Evolutionary conservation across 345 rosid species (phyloP).

Genomic region (Boechera divaricarpa): DNA sequence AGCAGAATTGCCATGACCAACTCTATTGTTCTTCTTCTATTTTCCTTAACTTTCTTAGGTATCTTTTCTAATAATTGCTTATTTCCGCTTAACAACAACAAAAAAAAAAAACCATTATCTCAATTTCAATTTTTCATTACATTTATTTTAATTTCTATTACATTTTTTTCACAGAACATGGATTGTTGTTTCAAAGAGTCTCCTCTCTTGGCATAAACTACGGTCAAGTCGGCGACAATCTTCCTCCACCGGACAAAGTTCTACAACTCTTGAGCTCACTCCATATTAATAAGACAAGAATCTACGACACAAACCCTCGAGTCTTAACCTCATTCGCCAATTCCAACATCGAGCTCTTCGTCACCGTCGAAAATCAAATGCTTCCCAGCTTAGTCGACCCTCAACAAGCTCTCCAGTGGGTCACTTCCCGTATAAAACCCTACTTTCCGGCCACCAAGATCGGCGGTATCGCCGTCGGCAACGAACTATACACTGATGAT

Average conservation of each 20-base stretch:
- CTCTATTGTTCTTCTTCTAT: conserved; percentile 47
- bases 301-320: conserved; percentile 89
- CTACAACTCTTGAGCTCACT: conserved; percentile 67
- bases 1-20: conserved; percentile 43
- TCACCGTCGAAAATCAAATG: conserved; percentile 82
- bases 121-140: background rate
- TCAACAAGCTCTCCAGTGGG: conserved; percentile 87
- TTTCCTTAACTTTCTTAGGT: conserved; percentile 58
- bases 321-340: conserved; percentile 74
- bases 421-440: conserved; percentile 67
- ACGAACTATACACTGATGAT: conserved; percentile 66
- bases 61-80: conserved; percentile 8
- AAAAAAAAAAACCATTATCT: background rate
- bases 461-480: conserved; percentile 77
- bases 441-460: conserved; percentile 70
- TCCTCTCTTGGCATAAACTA: conserved; percentile 81
- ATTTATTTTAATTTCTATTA: background rate
- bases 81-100: background rate
- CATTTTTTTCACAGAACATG: conserved; percentile 48
- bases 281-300: conserved; percentile 69
- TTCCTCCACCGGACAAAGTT: conserved; percentile 76
- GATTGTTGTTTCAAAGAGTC: conserved; percentile 53
- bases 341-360: conserved; percentile 72
- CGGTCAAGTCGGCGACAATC: conserved; percentile 84
- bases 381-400: conserved; percentile 62